Base-by-base conservation (phyloP, 2,329 filamentous ascomycete species). In the Fusarium transvaalense region DNA sequence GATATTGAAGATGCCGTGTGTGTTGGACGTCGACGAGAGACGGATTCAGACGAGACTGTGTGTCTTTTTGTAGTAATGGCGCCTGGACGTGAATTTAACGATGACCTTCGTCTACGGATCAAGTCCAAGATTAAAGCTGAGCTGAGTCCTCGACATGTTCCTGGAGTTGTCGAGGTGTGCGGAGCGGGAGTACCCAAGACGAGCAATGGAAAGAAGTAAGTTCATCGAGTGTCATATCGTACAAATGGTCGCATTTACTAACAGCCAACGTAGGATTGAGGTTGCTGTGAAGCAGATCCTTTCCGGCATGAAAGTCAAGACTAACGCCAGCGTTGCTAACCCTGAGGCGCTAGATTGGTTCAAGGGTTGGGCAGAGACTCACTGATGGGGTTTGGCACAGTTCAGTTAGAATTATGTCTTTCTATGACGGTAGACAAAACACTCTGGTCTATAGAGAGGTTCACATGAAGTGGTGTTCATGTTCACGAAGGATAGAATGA, bases 211-310 rank as follows among this genome's bases (percentile, higher is more conserved):
- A 99, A 99, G 84, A 99, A 98, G 89, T 92, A 80, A 82, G 89
- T 86, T 45, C 47, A 38, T 35, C 21, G 10, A 8, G 17, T 41
- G 0, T 17, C 5, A 23, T 37, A 10, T n/a, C 9, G 6, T 19
- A 1, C 10, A 12, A 10, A 14, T 41, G n/a, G n/a, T 10, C 35
- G 34, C 15, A n/a, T 10, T 27, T 53, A 27, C 61, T 76, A 66
- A 76, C 56, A 23, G 6, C 23, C 3, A 32, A 1, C 47, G 17
- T 38, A 92, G 91, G 80, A 93, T 99, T 62, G 95, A 99, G 78
- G 94, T 97, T 47, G 93, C 93, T 0, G 95, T 98, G 8, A 98
- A 98, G 83, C 94, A 97, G 80, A 97, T 98, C 43, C 82, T 99
- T 2, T 97, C 93, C 29, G 95, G 94, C 0, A 82, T 94, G 79